Base-by-base conservation (phyloP, 306 rosid genomes). In the Acacia confusa region DNA sequence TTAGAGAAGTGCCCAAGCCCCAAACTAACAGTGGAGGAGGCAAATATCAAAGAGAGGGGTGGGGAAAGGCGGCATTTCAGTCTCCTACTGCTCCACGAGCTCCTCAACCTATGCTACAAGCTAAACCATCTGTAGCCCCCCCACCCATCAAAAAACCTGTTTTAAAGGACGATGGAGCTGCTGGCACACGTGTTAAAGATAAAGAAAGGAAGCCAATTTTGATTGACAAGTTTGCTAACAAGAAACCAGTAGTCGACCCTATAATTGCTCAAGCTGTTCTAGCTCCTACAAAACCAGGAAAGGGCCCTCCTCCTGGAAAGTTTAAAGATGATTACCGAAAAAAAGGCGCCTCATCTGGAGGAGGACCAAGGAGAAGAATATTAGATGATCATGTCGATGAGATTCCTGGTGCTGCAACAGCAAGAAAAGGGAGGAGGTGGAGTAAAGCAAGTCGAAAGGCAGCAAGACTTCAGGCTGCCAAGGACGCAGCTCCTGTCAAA, bases 361-460 rank as follows among this genome's bases (percentile, higher is more conserved):
- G 86, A 82, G 88, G 86, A 80, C 87, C 77, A 63, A 84, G 99
- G 78, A 89, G 97, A 84, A 90, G 94, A 67, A 75, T 83, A 72
- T 75, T 85, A 63, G 13, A 60, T 47, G 85, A 82, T n/a, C 72
- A 87, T n/a, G 82, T 81, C 28, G 89, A 92, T 34, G 97, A 93
- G 70, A 91, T 93, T 82, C 89, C 91, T 68, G 92, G 97, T 48
- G 85, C 90, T 61, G 75, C 86, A 53, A 67, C 72, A 14, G 86
- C 82, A 71, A 89, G 99, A 84, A 95, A 93, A 90, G 99, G 99
- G 80, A 88, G 98, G 87, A 95, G 92, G 85, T 93, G 98, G 99
- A 95, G 91, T 80, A 95, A 95, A 91, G 99, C 99, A 53, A 92
- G 97, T 77, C 89, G 99, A 85, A 95, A 83, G 89, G 99, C 99